These are phyloP conservation scores for Xylariaceae sp. DNA, from an alignment of 2,329 filamentous ascomycete species.

Conservation along the genomic window DNA sequence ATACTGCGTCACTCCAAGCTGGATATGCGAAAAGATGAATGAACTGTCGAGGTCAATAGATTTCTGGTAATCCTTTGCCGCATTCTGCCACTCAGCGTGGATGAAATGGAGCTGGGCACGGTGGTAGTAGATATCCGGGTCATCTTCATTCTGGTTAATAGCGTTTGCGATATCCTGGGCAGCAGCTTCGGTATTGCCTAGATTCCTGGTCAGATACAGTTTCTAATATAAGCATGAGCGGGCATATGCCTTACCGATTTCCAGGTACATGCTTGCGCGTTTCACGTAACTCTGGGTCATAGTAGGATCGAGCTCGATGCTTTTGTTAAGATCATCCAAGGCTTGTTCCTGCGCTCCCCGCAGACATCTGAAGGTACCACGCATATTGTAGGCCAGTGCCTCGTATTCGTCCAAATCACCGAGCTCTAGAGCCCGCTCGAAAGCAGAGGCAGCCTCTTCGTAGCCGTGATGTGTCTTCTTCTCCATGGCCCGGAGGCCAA, in stretches of 20 bases:
- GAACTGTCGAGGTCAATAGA: slow-evolving; percentile 93
- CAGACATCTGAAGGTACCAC: slow-evolving; percentile 91
- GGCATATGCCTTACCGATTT: slow-evolving; percentile 61
- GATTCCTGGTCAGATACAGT: slow-evolving; percentile 1
- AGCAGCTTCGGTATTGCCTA: slow-evolving; percentile 78
- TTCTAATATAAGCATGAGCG: background rate
- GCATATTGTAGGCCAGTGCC: slow-evolving; percentile 91
- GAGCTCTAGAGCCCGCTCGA: slow-evolving; percentile 81
- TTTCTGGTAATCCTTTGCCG: slow-evolving; percentile 98
- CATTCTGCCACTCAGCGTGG: slow-evolving; percentile 84
- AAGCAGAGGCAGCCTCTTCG: slow-evolving; percentile 77
- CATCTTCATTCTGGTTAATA: slow-evolving; percentile 74
- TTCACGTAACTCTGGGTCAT: slow-evolving; percentile 98
- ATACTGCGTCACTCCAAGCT: slow-evolving; percentile 98
- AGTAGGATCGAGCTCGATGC: slow-evolving; percentile 78
- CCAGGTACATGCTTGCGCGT: slow-evolving; percentile 94
- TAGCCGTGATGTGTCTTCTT: slow-evolving; percentile 89
- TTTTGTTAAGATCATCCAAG: slow-evolving; percentile 81
- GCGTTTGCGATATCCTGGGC: slow-evolving; percentile 83
- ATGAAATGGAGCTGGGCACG: slow-evolving; percentile 98
- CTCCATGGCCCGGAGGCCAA: slow-evolving; percentile 73
- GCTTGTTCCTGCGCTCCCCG: slow-evolving; percentile 81
- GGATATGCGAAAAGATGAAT: slow-evolving; percentile 99
- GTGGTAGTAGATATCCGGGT: slow-evolving; percentile 98
- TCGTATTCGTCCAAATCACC: slow-evolving; percentile 76